Evolutionary conservation across 768 basidiomycete species (phyloP).

Genomic region (Favolaschia claudopus): DNA sequence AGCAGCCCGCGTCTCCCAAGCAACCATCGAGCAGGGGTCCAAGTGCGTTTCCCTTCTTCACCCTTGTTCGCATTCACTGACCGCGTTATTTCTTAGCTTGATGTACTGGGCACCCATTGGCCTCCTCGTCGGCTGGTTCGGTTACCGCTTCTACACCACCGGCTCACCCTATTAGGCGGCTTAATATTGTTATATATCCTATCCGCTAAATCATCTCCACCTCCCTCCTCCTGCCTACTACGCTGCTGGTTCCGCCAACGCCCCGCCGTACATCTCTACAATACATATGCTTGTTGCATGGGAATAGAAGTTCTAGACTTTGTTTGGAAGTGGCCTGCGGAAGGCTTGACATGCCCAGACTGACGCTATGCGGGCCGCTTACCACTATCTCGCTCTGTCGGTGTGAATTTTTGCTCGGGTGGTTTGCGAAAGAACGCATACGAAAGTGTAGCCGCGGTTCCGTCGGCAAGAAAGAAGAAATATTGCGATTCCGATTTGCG

Average conservation of each 20-base stretch:
- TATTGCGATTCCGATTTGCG: no score
- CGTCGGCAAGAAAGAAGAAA: no score
- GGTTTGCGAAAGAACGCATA: no score
- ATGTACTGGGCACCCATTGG: constrained; percentile 88
- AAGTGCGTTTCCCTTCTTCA: constrained; percentile 53
- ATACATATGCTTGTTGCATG: constrained; percentile 4
- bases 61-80: constrained; percentile 12
- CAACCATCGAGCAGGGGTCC: constrained; percentile 71
- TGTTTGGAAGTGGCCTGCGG: no score
- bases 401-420: no score
- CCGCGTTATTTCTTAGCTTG: constrained; percentile 49
- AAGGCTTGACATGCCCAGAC: no score
- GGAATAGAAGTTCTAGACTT: constrained; percentile 17
- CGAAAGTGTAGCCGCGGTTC: no score
- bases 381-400: no score
- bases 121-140: constrained; percentile 86
- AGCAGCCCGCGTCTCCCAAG: constrained; percentile 47
- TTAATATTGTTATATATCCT: constrained; percentile 14
- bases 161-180: constrained; percentile 48
- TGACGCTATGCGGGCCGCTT: no score
- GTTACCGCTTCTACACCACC: constrained; percentile 77
- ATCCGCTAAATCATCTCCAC: not conserved
- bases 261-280: not conserved
- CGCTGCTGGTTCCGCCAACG: not conserved
- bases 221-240: constrained; percentile 1